A percentile compares a stretch with the other conserved stretches of the same genome.
Evolutionary conservation across 768 basidiomycete species (phyloP).

Genomic region (Leucosporidium scottii): DNA sequence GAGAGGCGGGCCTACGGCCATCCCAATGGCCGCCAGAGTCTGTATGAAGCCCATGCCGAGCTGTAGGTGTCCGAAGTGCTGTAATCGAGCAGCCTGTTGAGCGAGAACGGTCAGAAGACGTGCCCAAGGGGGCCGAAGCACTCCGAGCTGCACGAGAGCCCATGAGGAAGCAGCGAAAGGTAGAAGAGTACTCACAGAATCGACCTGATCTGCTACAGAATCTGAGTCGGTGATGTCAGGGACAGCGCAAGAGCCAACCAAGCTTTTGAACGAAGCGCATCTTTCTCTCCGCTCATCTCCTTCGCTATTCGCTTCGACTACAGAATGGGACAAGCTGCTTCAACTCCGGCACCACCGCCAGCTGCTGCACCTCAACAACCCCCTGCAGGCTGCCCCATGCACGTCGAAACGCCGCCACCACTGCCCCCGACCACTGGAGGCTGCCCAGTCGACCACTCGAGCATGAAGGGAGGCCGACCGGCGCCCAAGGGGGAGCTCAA

Average conservation of each 20-base stretch:
- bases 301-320: no score
- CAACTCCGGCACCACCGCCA: not conserved
- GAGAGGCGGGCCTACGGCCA: constrained; percentile 29
- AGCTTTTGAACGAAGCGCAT: not conserved
- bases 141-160: no score
- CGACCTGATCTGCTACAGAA: no score
- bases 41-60: constrained; percentile 11
- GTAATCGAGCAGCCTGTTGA: no score
- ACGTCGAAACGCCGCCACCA: constrained; percentile 17
- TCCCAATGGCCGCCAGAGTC: constrained; percentile 6
- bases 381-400: constrained; percentile 40
- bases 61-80: no score
- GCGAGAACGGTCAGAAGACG: no score
- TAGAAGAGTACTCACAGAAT: no score
- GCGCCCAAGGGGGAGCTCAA: constrained; percentile 47
- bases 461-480: not conserved
- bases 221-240: no score
- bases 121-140: no score
- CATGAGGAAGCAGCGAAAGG: no score
- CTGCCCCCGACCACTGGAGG: constrained; percentile 4
- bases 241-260: no score
- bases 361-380: constrained; percentile 26
- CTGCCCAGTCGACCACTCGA: constrained; percentile 14
- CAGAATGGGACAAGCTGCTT: constrained; percentile 23
- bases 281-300: not conserved